phyloP scores from a whole-genome alignment of 768 basidiomycete species.

The Calocybe gangraenosa region DNA sequence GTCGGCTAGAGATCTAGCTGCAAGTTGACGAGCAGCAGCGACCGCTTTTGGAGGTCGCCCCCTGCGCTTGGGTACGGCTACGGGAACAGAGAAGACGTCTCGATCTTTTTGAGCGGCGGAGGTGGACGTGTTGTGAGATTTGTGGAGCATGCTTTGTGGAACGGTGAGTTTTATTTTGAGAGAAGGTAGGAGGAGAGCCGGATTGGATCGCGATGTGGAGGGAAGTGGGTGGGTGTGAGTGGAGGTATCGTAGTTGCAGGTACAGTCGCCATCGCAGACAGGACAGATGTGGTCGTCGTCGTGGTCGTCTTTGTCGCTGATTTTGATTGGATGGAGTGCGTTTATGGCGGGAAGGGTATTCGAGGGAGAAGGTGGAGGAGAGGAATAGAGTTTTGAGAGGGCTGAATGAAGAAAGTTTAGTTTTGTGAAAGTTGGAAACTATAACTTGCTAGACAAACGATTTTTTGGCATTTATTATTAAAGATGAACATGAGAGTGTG shows the following conservation, averaged over 20 bases:
- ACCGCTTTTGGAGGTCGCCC: slow-evolving; percentile 54
- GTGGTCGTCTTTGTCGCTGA: no score
- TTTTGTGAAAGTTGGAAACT: slow-evolving; percentile 5
- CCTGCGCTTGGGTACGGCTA: slow-evolving; percentile 38
- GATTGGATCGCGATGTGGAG: slow-evolving; percentile 34
- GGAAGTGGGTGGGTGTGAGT: slow-evolving; percentile 25
- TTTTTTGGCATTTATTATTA: slow-evolving; percentile 37
- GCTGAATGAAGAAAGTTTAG: slow-evolving; percentile 21
- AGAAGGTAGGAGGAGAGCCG: slow-evolving; percentile 29
- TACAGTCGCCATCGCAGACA: slow-evolving; percentile 88
- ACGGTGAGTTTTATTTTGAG: slow-evolving; percentile 76
- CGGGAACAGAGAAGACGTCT: slow-evolving; percentile 21
- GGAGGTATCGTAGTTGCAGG: slow-evolving; percentile 53
- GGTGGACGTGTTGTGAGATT: slow-evolving; percentile 28
- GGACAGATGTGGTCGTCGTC: slow-evolving; percentile 88
- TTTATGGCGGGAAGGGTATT: slow-evolving; percentile 51
- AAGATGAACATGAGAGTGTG: slow-evolving; percentile 39
- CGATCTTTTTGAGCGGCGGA: slow-evolving; percentile 36
- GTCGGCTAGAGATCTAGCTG: slow-evolving; percentile 13
- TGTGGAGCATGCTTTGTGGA: slow-evolving; percentile 46
- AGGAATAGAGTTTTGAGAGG: slow-evolving; percentile 41
- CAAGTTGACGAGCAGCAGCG: slow-evolving; percentile 29
- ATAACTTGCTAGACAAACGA: slow-evolving; percentile 31
- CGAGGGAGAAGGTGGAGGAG: slow-evolving; percentile 62
- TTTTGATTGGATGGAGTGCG: slow-evolving; percentile 43